Conservation (phyloP, 192 early-diverging fungal genomes). For the Phycomyces blakesleeanus region DNA sequence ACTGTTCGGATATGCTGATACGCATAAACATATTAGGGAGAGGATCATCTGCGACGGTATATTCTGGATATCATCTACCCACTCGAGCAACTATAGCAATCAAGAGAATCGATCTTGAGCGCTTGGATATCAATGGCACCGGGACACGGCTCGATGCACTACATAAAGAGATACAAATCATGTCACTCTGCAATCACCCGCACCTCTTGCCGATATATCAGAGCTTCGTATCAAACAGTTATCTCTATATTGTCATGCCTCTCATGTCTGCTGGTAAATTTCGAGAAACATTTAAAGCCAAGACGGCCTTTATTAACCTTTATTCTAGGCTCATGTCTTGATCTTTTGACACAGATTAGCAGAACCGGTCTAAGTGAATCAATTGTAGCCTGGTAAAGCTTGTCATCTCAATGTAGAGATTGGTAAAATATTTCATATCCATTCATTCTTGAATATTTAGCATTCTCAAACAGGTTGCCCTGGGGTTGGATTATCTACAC, state of each 20-base stretch:
- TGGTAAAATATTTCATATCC: not conserved
- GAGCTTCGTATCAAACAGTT: conserved; percentile 23
- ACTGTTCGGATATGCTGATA: too few species aligned
- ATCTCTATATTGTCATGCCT: conserved; percentile 30
- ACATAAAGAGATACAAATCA: conserved; percentile 28
- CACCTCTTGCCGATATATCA: conserved; percentile 25
- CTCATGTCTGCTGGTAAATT: conserved; percentile 32
- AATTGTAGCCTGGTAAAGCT: conserved; percentile 27
- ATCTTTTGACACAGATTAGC: conserved; percentile 10
- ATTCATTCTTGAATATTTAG: conserved; percentile 8
- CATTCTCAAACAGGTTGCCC: conserved; percentile 38
- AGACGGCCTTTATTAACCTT: too few species aligned
- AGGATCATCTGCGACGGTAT: conserved; percentile 30
- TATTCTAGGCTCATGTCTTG: conserved; percentile 26
- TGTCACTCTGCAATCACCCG: conserved; percentile 24
- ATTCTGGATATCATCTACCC: conserved; percentile 14
- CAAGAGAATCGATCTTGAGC: conserved; percentile 17
- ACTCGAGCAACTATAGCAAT: conserved; percentile 17
- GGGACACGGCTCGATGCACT: conserved; percentile 20
- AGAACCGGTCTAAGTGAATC: conserved; percentile 19
- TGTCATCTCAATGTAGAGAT: not conserved
- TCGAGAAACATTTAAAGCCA: not conserved
- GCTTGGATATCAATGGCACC: conserved; percentile 6
- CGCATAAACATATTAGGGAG: conserved; percentile 1
- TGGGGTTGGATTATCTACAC: conserved; percentile 66